phyloP scores from a whole-genome alignment of 441 rosid species.

The Corymbia calophylla region DNA sequence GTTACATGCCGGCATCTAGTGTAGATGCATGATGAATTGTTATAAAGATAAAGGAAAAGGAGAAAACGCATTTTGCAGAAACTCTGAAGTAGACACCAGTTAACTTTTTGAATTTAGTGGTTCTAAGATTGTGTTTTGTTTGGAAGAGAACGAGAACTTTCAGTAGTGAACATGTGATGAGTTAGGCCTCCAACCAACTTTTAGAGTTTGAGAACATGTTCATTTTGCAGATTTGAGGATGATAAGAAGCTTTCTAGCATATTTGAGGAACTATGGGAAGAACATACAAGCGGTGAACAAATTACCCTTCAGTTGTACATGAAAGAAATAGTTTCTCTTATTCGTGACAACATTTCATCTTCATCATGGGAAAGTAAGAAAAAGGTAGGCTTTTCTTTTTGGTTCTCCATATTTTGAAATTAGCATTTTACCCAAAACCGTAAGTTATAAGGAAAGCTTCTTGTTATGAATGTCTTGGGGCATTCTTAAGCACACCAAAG shows the following conservation, averaged over 20 bases:
- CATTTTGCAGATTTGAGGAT: constrained; percentile 78
- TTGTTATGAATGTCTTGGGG: neutral
- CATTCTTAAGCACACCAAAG: neutral
- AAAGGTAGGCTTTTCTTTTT: constrained; percentile 32
- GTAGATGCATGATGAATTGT: neutral
- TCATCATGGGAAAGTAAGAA: constrained; percentile 93
- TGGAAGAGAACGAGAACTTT: neutral
- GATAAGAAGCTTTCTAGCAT: constrained; percentile 73
- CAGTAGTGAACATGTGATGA: neutral
- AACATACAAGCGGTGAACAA: constrained; percentile 79
- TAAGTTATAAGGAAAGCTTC: neutral
- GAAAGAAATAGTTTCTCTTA: constrained; percentile 69
- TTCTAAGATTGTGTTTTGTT: neutral
- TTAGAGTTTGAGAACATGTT: neutral
- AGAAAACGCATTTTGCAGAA: neutral
- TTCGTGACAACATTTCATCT: constrained; percentile 63
- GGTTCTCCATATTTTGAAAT: neutral
- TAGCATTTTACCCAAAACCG: neutral
- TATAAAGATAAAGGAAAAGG: neutral
- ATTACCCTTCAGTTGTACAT: constrained; percentile 73
- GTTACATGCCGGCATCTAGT: neutral
- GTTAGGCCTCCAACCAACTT: neutral
- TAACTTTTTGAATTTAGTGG: neutral
- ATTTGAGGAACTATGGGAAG: constrained; percentile 98
- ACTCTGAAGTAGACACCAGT: neutral